Base-by-base conservation (phyloP, 2,329 filamentous ascomycete genomes). In the Periconia sp. region DNA sequence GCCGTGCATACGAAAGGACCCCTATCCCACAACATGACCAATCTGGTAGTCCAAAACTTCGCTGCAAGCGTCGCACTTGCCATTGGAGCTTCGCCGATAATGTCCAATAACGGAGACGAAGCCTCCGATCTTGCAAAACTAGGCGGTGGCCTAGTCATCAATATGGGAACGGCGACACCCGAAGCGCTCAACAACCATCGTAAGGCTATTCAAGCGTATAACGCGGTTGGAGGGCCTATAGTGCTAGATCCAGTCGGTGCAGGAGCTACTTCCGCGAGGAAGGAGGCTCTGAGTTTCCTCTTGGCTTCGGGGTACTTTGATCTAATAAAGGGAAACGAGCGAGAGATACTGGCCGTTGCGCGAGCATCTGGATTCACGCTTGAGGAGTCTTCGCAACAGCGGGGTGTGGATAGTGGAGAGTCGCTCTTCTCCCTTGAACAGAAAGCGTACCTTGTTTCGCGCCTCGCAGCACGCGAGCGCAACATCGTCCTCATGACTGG, bases 11-110 rank as follows among this genome's bases (percentile, higher is more conserved):
- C 75, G 2, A 77, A 72, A 30, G 85, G 81, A 43, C 91, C 92
- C 0, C 78, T 97, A 16, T 88, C 87, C 36, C 92, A 97, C 73
- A 96, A 96, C 72, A 97, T 97, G 89, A 97, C 94, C 39, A 97
- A 97, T 67, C 79, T 92, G 38, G 92, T 97, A 0, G 92, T 96
- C 16, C 91, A 96, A 63, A 96, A 96, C 72, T 88, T 97, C 61
- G 89, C 92, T 12, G 92, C 94, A 38, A 96, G 95, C 63, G 86
- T 96, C 3, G 90, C 89, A 26, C 79, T 96, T 12, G 83, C 87
- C 23, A 79, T 95, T 38, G 92, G 92, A 24, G 88, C 88, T 10
- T 94, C 88, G 15, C 92, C 92, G 26, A 96, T 96, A 69, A 97
- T 97, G 92, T 86, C 91, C 6, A 92, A 89, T 68, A 88, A 92